Evolutionary conservation across 2,329 filamentous ascomycete genomes (phyloP).

Genomic region (Trichoderma sp.): DNA sequence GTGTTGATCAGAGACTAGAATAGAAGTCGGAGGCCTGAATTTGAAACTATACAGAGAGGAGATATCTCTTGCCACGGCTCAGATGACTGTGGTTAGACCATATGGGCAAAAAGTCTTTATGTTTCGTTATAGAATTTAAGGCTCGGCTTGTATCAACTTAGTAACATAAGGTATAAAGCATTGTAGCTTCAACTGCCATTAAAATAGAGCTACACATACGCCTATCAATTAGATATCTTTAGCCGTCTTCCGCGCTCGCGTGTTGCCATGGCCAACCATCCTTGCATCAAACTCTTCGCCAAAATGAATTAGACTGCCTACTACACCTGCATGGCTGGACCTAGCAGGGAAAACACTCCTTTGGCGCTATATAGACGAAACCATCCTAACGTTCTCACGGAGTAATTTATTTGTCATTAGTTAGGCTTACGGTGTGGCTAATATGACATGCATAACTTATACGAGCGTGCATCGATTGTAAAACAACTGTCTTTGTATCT

Average conservation of each 20-base stretch:
- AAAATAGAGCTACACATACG: background rate
- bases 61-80: background rate
- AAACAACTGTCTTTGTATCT: background rate
- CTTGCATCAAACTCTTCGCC: background rate
- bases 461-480: background rate
- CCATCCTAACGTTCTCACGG: background rate
- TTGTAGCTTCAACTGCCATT: background rate
- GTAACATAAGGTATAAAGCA: background rate
- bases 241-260: background rate
- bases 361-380: background rate
- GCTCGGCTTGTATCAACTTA: background rate
- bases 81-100: background rate
- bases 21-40: background rate
- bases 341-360: background rate
- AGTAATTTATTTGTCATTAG: background rate
- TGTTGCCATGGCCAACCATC: background rate
- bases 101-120: no score
- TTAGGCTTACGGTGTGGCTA: background rate
- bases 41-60: background rate
- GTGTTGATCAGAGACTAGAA: background rate
- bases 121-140: background rate
- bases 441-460: background rate
- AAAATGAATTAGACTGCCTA: background rate
- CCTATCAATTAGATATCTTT: background rate
- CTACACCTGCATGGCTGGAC: background rate